Evolutionary conservation across 768 basidiomycete genomes (phyloP).

Genomic region (Hygrocybe coccinea): DNA sequence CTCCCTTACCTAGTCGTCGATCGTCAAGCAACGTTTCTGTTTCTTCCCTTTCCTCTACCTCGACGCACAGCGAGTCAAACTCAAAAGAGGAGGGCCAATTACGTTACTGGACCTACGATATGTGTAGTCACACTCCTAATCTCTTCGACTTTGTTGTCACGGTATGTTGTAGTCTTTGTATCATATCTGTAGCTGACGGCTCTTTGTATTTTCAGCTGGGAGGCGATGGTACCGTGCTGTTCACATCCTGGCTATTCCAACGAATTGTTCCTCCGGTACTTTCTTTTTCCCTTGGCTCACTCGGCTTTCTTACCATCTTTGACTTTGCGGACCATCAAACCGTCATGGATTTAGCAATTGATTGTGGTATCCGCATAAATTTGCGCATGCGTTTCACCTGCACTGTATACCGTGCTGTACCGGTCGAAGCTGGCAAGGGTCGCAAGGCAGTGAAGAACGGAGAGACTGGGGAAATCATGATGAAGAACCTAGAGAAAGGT

Average conservation of each 20-base stretch:
- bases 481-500: conserved; percentile 83
- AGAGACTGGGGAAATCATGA: conserved; percentile 94
- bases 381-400: conserved; percentile 99
- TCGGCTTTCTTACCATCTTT: conserved; percentile 97
- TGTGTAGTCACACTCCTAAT: conserved; percentile 88
- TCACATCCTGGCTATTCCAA: conserved; percentile 99
- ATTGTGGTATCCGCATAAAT: conserved; percentile 93
- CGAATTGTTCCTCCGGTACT: conserved; percentile 97
- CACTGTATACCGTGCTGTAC: conserved; percentile 91
- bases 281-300: conserved; percentile 92
- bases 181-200: neutral
- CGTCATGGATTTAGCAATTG: conserved; percentile 83
- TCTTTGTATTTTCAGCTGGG: conserved; percentile 61
- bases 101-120: conserved; percentile 94
- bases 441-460: conserved; percentile 87
- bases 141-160: conserved; percentile 98
- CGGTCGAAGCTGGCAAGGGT: conserved; percentile 60
- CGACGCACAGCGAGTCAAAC: conserved; percentile 39
- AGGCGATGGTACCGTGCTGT: conserved; percentile 96
- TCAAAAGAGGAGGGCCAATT: conserved; percentile 77
- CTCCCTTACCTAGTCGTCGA: conserved; percentile 69
- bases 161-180: conserved; percentile 43
- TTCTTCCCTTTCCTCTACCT: conserved; percentile 51
- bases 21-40: conserved; percentile 63
- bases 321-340: conserved; percentile 82